phyloP scores from a whole-genome alignment of 108 stramenopile species.

The Skeletonema costatum region DNA sequence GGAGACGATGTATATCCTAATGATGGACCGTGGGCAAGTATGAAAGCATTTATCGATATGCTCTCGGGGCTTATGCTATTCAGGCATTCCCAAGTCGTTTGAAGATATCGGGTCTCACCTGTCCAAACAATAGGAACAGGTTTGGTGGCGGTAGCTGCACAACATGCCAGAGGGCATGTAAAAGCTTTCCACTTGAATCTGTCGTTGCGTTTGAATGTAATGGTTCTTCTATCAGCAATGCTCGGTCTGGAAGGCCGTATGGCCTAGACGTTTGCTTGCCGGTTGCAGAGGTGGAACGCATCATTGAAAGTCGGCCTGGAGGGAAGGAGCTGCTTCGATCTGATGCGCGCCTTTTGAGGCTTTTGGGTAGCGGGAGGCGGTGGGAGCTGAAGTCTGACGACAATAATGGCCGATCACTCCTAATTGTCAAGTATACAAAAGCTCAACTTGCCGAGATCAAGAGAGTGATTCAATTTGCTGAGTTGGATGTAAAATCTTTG shows the following conservation, averaged over 20 bases:
- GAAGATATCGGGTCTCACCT: not conserved
- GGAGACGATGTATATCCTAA: not conserved
- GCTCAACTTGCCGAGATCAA: not conserved
- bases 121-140: not conserved
- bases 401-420: not conserved
- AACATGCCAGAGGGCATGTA: not conserved
- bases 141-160: too few species aligned
- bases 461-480: not conserved
- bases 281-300: not conserved
- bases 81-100: not conserved
- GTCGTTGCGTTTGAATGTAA: not conserved
- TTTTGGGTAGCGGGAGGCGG: conserved; percentile 1
- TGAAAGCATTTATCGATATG: not conserved
- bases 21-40: not conserved
- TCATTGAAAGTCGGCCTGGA: conserved; percentile 1
- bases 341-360: not conserved
- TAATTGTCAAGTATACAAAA: not conserved
- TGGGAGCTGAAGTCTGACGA: not conserved
- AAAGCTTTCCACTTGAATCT: conserved; percentile 10
- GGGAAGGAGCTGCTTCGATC: conserved; percentile 1
- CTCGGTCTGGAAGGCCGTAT: not conserved
- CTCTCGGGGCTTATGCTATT: not conserved
- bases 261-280: conserved; percentile 4
- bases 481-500: not conserved
- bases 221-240: not conserved